Evolutionary conservation across 768 basidiomycete species (phyloP).

Genomic region (Suillus hirtellus): DNA sequence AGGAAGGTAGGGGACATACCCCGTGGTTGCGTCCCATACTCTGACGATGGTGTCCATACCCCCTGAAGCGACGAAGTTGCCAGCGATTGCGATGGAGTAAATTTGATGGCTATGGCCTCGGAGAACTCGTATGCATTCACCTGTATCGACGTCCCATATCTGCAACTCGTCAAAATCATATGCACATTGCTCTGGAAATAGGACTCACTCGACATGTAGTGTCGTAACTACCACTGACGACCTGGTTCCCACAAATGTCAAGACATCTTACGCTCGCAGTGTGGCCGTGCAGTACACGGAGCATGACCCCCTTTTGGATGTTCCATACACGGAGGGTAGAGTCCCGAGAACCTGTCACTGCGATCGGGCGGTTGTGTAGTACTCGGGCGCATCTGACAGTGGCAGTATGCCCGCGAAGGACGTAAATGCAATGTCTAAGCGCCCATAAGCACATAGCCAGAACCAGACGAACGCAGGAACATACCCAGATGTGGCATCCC

Average conservation of each 20-base stretch:
- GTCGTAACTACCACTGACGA: constrained; percentile 95
- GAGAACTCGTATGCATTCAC: constrained; percentile 81
- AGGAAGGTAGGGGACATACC: constrained; percentile 45
- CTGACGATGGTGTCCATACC: constrained; percentile 93
- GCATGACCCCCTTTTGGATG: constrained; percentile 70
- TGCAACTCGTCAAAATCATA: constrained; percentile 27
- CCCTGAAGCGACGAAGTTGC: constrained; percentile 77
- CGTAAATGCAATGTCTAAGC: constrained; percentile 66
- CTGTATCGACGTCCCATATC: constrained; percentile 92
- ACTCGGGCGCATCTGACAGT: constrained; percentile 92
- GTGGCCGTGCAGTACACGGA: constrained; percentile 76
- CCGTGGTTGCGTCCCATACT: constrained; percentile 85
- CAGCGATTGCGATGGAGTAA: constrained; percentile 90
- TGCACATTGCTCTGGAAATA: background rate
- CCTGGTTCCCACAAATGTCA: constrained; percentile 80
- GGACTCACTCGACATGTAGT: constrained; percentile 71
- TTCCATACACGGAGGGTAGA: constrained; percentile 90
- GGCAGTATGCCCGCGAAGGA: constrained; percentile 80
- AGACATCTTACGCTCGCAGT: constrained; percentile 80
- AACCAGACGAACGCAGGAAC: constrained; percentile 20
- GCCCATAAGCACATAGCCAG: constrained; percentile 11
- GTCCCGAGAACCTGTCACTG: constrained; percentile 89
- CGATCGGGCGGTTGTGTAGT: constrained; percentile 82
- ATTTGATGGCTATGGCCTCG: constrained; percentile 86
- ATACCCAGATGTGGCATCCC: constrained; percentile 87